Conservation (phyloP, 2,329 filamentous ascomycete species). For the Chrysoporthe deuterocubensis region DNA sequence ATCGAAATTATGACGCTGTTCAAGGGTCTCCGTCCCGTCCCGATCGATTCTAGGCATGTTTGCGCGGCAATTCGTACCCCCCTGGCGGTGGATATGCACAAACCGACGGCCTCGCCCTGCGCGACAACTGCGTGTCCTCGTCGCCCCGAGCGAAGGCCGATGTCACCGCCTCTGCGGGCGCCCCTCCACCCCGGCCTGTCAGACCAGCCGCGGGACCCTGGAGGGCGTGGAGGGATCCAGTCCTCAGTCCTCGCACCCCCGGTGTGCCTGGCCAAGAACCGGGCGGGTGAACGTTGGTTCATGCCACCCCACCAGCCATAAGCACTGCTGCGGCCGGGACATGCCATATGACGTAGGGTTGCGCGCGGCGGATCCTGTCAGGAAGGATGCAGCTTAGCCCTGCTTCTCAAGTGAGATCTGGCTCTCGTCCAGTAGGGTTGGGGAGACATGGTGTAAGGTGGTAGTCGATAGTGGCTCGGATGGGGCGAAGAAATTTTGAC, state of each 20-base stretch:
- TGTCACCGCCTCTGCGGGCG: neutral
- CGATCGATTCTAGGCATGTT: neutral
- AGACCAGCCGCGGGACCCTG: neutral
- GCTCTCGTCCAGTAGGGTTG: neutral
- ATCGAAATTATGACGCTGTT: slow-evolving; percentile 2
- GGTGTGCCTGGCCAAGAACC: neutral
- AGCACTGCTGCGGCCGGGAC: neutral
- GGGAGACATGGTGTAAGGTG: neutral
- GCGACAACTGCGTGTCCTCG: neutral
- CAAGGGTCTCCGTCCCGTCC: neutral
- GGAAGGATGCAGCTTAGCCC: neutral
- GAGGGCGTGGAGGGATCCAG: no score
- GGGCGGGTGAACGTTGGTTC: neutral
- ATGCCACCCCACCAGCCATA: neutral
- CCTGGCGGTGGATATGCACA: slow-evolving; percentile 1
- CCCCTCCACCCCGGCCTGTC: neutral
- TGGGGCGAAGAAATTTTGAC: neutral
- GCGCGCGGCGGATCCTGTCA: neutral
- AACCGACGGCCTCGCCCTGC: neutral
- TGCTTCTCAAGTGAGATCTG: neutral
- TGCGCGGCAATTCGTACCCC: slow-evolving; percentile 1
- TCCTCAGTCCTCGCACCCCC: neutral
- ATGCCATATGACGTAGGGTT: slow-evolving; percentile 9
- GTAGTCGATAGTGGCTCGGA: neutral
- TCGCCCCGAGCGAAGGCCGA: neutral